These are phyloP conservation scores for Saccharomycopsis oosterbeekiorum DNA, from an alignment of 805 yeast genomes.

Conservation along the genomic window DNA sequence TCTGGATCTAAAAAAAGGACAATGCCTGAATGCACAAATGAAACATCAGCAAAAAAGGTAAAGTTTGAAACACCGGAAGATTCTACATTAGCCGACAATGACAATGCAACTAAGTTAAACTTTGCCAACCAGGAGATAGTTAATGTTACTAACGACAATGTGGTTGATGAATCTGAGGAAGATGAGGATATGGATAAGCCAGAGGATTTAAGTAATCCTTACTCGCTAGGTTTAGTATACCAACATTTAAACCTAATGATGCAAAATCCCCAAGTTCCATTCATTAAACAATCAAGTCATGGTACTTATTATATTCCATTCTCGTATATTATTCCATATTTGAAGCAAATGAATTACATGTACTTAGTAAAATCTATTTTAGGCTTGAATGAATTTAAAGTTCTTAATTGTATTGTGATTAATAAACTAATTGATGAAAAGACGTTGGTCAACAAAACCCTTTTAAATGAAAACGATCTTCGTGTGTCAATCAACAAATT, in stretches of 20 bases:
- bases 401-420: slow-evolving; percentile 66
- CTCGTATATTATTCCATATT: slow-evolving; percentile 35
- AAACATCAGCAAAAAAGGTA: slow-evolving; percentile 22
- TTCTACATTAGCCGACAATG: slow-evolving; percentile 16
- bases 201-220: slow-evolving; percentile 23
- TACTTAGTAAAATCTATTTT: slow-evolving; percentile 48
- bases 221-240: slow-evolving; percentile 11
- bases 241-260: slow-evolving; percentile 61
- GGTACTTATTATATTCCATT: slow-evolving; percentile 57
- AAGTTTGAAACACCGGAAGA: slow-evolving; percentile 21
- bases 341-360: slow-evolving; percentile 45
- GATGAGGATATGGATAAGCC: slow-evolving; percentile 26
- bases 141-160: slow-evolving; percentile 22
- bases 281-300: slow-evolving; percentile 48
- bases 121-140: slow-evolving; percentile 15
- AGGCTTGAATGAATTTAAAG: slow-evolving; percentile 59
- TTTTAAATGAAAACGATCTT: slow-evolving; percentile 69
- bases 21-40: slow-evolving; percentile 24
- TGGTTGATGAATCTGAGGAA: slow-evolving; percentile 27
- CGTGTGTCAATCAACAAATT: slow-evolving; percentile 61
- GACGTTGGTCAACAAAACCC: slow-evolving; percentile 59
- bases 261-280: slow-evolving; percentile 40
- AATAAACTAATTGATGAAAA: slow-evolving; percentile 77
- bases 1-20: slow-evolving; percentile 30
- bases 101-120: slow-evolving; percentile 19